phyloP scores from a whole-genome alignment of 108 stramenopile genomes.

The Nitzschia palea region DNA sequence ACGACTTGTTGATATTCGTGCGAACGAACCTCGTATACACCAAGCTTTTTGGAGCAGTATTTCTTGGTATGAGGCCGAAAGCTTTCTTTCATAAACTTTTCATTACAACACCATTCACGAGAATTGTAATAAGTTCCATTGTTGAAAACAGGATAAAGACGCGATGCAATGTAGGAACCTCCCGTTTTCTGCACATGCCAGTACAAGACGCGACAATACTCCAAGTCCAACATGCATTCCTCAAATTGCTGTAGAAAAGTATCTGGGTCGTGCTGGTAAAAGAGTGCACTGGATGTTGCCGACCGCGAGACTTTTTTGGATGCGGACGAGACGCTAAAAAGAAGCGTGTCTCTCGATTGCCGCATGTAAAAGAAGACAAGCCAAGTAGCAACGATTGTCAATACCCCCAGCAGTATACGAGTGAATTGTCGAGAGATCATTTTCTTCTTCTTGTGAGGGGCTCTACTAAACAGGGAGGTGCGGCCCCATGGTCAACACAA shows the following conservation, averaged over 20 bases:
- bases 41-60: conserved; percentile 6
- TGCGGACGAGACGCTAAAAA: background rate
- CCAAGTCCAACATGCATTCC: background rate
- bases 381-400: background rate
- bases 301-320: background rate
- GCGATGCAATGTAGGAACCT: background rate
- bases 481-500: no score
- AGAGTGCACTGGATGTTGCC: background rate
- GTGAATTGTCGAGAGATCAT: no score
- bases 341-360: background rate
- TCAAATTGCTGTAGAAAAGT: background rate
- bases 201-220: conserved; percentile 13
- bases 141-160: conserved; percentile 6
- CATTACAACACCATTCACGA: conserved; percentile 13
- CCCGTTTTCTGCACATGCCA: conserved; percentile 23
- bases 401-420: background rate
- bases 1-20: conserved; percentile 7
- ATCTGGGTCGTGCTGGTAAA: background rate
- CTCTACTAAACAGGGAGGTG: no score
- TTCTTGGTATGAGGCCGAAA: background rate
- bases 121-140: conserved; percentile 2
- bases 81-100: conserved; percentile 3
- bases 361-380: background rate
- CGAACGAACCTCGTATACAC: conserved; percentile 13
- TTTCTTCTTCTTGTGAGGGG: no score